Percentiles rank a stretch among this genome's conserved stretches.
These are phyloP conservation scores for Cordia subcordata DNA, from an alignment of 257 asterid genomes.

Conservation along the genomic window DNA sequence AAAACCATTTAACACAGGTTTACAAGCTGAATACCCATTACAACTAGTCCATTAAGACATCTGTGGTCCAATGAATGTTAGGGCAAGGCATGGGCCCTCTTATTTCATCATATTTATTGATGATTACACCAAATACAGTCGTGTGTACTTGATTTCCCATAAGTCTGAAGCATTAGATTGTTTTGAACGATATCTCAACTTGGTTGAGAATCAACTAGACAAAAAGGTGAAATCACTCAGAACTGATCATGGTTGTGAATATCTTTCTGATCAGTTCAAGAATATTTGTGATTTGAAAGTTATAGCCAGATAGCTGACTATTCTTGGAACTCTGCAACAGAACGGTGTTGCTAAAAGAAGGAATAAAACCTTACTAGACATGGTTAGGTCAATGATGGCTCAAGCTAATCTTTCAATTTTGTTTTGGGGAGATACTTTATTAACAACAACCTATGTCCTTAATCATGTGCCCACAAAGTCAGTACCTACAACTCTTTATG, in stretches of 20 bases:
- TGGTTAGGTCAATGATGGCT: too few relatives aligned
- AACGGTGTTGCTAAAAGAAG: too few relatives aligned
- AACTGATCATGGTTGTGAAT: not conserved
- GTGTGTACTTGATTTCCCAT: not conserved
- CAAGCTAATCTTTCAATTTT: not conserved
- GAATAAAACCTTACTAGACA: too few relatives aligned
- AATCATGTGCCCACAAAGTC: not conserved
- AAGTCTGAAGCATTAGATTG: slow-evolving; percentile 1
- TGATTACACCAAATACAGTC: not conserved
- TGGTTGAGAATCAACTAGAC: too few relatives aligned
- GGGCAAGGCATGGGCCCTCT: not conserved
- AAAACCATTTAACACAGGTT: not conserved
- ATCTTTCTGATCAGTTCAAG: not conserved
- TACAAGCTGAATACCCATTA: not conserved
- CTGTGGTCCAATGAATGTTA: not conserved
- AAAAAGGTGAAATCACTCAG: too few relatives aligned
- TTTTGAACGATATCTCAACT: too few relatives aligned
- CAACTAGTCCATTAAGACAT: not conserved
- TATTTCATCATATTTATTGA: slow-evolving; percentile 5
- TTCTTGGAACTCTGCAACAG: not conserved
- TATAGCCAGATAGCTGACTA: not conserved
- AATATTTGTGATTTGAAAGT: not conserved
- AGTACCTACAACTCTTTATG: not conserved
- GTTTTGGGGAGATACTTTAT: not conserved
- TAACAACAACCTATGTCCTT: not conserved